A percentile compares a stretch with the other conserved stretches of the same genome.
Evolutionary conservation across 768 basidiomycete species (phyloP).

Genomic region (Termitomyces sp.): DNA sequence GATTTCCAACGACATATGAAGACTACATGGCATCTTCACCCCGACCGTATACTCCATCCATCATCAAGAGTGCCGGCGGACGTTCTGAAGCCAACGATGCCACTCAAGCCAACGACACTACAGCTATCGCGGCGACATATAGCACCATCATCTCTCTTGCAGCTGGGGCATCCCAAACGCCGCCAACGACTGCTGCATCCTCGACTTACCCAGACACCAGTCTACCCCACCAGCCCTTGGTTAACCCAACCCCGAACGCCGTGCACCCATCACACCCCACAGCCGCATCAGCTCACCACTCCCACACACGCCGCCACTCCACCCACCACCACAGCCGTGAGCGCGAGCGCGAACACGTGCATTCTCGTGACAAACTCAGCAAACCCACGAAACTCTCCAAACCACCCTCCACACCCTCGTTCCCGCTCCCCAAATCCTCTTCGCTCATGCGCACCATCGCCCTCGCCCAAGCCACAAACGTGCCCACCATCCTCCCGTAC

Average conservation of each 20-base stretch:
- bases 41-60: neutral
- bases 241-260: neutral
- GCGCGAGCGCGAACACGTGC: neutral
- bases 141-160: neutral
- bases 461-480: conserved; percentile 34
- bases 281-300: neutral
- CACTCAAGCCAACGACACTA: neutral
- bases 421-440: conserved; percentile 16
- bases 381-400: neutral
- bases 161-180: neutral
- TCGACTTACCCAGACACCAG: neutral
- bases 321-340: neutral
- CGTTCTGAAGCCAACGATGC: neutral
- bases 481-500: conserved; percentile 39
- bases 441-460: conserved; percentile 38
- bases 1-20: conserved; percentile 33
- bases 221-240: neutral
- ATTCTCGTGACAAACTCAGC: neutral
- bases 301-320: neutral
- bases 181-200: neutral
- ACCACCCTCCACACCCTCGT: neutral
- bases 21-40: conserved; percentile 26
- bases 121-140: neutral
- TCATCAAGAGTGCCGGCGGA: neutral
- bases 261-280: neutral